Conservation (phyloP, 176 grass and related monocot genomes). For the Saccharum spontaneum region DNA sequence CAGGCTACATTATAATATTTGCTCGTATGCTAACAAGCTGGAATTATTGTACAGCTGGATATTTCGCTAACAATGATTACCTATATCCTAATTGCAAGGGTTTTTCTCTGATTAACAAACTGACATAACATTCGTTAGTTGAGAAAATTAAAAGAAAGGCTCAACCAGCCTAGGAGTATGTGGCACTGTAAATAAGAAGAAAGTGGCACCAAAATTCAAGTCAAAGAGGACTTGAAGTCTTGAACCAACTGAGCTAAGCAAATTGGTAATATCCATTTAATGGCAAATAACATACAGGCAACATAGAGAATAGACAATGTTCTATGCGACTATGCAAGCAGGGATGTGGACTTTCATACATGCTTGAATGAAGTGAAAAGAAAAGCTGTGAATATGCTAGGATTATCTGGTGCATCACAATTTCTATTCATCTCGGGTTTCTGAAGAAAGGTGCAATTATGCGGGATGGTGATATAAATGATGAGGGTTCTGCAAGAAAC, state of each 20-base stretch:
- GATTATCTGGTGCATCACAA: neutral
- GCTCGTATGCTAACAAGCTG: no score
- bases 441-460: constrained; percentile 72
- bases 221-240: neutral
- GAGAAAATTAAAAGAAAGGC: neutral
- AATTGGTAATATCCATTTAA: neutral
- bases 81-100: neutral
- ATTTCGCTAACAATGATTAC: neutral
- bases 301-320: neutral
- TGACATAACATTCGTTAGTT: neutral
- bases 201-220: neutral
- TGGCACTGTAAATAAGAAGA: neutral
- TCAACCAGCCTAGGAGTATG: neutral
- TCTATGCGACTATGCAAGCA: neutral
- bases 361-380: constrained; percentile 14
- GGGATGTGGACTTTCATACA: neutral
- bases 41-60: neutral
- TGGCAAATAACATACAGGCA: neutral
- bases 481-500: constrained; percentile 52
- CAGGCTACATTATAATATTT: no score
- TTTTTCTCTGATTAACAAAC: neutral
- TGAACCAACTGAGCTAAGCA: neutral
- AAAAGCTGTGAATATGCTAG: neutral
- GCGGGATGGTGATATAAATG: constrained; percentile 51
- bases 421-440: constrained; percentile 47